Percentiles rank a stretch among this genome's conserved stretches.
Conservation (phyloP, 768 basidiomycete genomes). For the Strobilomyces dryophilus region DNA sequence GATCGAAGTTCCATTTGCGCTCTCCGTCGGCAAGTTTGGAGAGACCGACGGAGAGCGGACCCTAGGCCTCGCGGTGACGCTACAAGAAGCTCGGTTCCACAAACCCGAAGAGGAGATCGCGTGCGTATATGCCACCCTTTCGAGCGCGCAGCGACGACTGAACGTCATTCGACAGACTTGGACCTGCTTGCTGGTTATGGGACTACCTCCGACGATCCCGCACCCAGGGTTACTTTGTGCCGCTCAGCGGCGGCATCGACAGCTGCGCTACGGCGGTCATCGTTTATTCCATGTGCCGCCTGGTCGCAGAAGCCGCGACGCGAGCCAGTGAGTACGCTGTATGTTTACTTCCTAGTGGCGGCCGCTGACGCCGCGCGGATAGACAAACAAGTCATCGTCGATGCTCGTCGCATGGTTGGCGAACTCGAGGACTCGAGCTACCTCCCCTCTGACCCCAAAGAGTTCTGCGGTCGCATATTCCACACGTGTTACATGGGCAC, state of each 20-base stretch:
- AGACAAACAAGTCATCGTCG: constrained; percentile 85
- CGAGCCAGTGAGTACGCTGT: constrained; percentile 54
- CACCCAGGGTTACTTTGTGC: constrained; percentile 92
- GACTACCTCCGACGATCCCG: constrained; percentile 94
- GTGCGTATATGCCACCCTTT: constrained; percentile 42
- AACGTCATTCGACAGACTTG: constrained; percentile 53
- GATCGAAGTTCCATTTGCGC: constrained; percentile 74
- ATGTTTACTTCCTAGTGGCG: background rate
- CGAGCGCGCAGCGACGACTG: background rate
- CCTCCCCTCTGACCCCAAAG: constrained; percentile 79
- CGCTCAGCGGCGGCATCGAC: constrained; percentile 94
- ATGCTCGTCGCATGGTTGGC: constrained; percentile 86
- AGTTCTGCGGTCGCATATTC: constrained; percentile 84
- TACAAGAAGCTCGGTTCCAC: constrained; percentile 51
- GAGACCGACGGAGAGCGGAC: constrained; percentile 53
- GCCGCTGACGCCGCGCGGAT: background rate
- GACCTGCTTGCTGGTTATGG: constrained; percentile 99
- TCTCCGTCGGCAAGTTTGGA: constrained; percentile 73
- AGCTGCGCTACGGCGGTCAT: constrained; percentile 96
- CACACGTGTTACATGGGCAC: constrained; percentile 99
- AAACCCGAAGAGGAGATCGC: constrained; percentile 95
- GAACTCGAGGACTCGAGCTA: constrained; percentile 80
- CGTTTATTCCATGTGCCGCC: constrained; percentile 92
- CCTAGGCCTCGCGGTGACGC: constrained; percentile 45
- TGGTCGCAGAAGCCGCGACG: constrained; percentile 76